Percentiles rank a stretch among this genome's conserved stretches.
phyloP scores from a whole-genome alignment of 1,139 yeast species.

The Kurtzmaniella quercitrusa region DNA sequence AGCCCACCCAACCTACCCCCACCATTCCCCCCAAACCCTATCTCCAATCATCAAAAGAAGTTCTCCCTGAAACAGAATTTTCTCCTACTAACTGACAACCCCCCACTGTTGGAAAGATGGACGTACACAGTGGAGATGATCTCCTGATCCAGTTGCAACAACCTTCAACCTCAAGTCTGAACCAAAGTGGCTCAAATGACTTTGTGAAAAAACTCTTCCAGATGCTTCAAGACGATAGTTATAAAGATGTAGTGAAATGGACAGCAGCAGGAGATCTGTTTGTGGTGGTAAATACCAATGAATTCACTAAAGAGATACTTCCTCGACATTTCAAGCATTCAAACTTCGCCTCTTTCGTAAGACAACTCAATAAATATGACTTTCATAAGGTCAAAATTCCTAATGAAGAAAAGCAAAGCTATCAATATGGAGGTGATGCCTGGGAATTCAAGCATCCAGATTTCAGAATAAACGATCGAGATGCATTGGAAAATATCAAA shows the following conservation, averaged over 20 bases:
- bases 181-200: conserved; percentile 57
- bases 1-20: too few species aligned
- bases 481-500: conserved; percentile 72
- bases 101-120: neutral
- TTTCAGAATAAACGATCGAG: conserved; percentile 67
- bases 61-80: too few species aligned
- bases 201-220: conserved; percentile 73
- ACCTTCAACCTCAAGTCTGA: conserved; percentile 20
- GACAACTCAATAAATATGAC: conserved; percentile 93
- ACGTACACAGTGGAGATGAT: neutral
- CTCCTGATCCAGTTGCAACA: conserved; percentile 1
- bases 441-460: conserved; percentile 97
- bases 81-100: neutral
- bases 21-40: too few species aligned
- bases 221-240: conserved; percentile 80
- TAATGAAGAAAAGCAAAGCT: conserved; percentile 48
- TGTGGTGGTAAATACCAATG: conserved; percentile 84
- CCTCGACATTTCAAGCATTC: conserved; percentile 93
- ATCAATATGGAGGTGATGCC: conserved; percentile 71
- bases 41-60: too few species aligned
- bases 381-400: conserved; percentile 83
- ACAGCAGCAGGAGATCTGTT: conserved; percentile 77
- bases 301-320: conserved; percentile 77
- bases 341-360: conserved; percentile 89
- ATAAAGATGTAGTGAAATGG: conserved; percentile 78